Conservation (phyloP, 169 alveolate species). For the Ichthyophthirius multifiliis region DNA sequence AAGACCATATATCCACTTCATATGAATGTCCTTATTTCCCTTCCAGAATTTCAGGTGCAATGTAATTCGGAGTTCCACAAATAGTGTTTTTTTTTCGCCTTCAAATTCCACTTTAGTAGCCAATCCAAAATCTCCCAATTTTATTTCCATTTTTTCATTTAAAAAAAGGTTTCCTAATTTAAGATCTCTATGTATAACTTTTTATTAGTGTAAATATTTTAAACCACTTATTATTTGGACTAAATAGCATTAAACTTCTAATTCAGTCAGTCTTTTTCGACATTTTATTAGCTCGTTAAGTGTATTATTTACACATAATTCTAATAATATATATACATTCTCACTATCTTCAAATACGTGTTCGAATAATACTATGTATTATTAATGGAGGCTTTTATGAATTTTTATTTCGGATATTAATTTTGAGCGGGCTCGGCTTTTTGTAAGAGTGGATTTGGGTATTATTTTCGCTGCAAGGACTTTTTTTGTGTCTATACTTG, state of each 20-base stretch:
- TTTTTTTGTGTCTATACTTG: conserved; percentile 28
- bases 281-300: conserved; percentile 55
- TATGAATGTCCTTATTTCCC: conserved; percentile 62
- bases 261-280: conserved; percentile 76
- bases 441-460: conserved; percentile 68
- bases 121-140: conserved; percentile 85
- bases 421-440: conserved; percentile 79
- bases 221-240: conserved; percentile 69
- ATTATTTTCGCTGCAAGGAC: conserved; percentile 77
- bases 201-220: conserved; percentile 71
- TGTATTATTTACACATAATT: conserved; percentile 64
- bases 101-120: conserved; percentile 80
- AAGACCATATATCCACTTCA: conserved; percentile 80
- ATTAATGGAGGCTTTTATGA: conserved; percentile 74
- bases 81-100: conserved; percentile 74
- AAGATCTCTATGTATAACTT: conserved; percentile 76
- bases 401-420: conserved; percentile 69
- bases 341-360: conserved; percentile 86
- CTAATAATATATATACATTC: conserved; percentile 79
- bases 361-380: conserved; percentile 77
- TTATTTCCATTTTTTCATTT: conserved; percentile 79
- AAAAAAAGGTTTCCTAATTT: conserved; percentile 67
- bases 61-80: conserved; percentile 75
- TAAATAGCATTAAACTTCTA: conserved; percentile 76
- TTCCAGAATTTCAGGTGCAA: conserved; percentile 69